These are phyloP conservation scores for Brasenia schreberi DNA, from an alignment of 164 flowering plant species.

Conservation along the genomic window DNA sequence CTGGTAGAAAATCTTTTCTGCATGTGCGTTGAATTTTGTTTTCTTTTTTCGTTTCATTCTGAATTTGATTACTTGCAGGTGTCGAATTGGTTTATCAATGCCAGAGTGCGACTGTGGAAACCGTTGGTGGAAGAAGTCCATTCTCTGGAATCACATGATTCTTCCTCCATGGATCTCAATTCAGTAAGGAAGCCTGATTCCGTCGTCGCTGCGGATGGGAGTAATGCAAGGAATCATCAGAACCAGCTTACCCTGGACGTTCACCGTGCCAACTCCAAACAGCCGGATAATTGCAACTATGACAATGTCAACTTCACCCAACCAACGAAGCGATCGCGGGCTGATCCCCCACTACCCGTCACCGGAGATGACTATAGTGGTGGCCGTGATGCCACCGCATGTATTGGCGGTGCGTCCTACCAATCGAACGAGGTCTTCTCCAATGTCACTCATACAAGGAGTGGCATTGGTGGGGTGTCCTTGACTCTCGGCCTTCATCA, in stretches of 20 bases:
- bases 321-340: background rate
- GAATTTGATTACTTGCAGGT: constrained; percentile 24
- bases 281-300: background rate
- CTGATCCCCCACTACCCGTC: background rate
- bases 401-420: background rate
- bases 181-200: background rate
- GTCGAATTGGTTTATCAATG: constrained; percentile 85
- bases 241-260: background rate
- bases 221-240: background rate
- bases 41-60: background rate
- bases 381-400: background rate
- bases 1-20: background rate
- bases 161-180: constrained; percentile 1
- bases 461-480: constrained; percentile 38
- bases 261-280: background rate
- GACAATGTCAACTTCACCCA: background rate
- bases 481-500: constrained; percentile 67
- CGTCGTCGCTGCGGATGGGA: background rate
- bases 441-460: constrained; percentile 6
- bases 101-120: constrained; percentile 84
- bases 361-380: background rate
- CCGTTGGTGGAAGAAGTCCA: constrained; percentile 89
- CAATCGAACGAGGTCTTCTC: constrained; percentile 1
- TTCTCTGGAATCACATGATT: constrained; percentile 40
- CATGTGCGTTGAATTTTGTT: background rate